Evolutionary conservation across 164 flowering plant species (phyloP).

Genomic region (Houttuynia cordata): DNA sequence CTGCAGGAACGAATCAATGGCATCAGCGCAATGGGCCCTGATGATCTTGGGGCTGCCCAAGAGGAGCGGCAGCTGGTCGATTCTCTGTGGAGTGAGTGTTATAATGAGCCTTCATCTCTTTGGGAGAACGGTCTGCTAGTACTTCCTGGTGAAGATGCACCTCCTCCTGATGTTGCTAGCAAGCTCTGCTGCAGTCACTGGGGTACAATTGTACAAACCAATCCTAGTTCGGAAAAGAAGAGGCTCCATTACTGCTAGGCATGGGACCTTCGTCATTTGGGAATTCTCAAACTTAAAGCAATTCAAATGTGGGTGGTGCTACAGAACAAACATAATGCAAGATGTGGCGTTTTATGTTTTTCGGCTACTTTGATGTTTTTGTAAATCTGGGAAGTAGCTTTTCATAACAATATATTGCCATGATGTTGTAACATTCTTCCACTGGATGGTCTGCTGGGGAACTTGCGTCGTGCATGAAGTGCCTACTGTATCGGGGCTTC

Average conservation of each 20-base stretch:
- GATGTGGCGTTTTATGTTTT: no score
- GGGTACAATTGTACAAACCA: background rate
- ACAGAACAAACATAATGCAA: background rate
- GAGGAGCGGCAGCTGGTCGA: slow-evolving; percentile 94
- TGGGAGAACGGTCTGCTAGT: slow-evolving; percentile 65
- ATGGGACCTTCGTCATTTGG: background rate
- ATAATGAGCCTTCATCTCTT: slow-evolving; percentile 73
- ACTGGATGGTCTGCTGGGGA: no score
- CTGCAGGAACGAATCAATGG: slow-evolving; percentile 62
- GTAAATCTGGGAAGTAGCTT: no score
- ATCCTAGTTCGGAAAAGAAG: background rate
- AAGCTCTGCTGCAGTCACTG: slow-evolving; percentile 18
- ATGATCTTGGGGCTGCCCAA: slow-evolving; percentile 69
- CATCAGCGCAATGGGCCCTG: slow-evolving; percentile 58
- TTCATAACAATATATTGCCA: no score
- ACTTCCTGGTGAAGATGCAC: slow-evolving; percentile 74
- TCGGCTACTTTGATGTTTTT: no score
- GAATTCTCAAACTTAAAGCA: background rate
- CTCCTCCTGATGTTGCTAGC: slow-evolving; percentile 68
- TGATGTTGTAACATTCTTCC: no score
- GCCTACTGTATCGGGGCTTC: no score
- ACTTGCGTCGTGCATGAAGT: no score
- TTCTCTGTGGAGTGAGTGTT: slow-evolving; percentile 68
- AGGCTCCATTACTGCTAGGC: slow-evolving; percentile 4
- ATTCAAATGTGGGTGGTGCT: background rate